phyloP scores from a whole-genome alignment of 164 flowering plant genomes.

The Kingdonia uniflora region DNA sequence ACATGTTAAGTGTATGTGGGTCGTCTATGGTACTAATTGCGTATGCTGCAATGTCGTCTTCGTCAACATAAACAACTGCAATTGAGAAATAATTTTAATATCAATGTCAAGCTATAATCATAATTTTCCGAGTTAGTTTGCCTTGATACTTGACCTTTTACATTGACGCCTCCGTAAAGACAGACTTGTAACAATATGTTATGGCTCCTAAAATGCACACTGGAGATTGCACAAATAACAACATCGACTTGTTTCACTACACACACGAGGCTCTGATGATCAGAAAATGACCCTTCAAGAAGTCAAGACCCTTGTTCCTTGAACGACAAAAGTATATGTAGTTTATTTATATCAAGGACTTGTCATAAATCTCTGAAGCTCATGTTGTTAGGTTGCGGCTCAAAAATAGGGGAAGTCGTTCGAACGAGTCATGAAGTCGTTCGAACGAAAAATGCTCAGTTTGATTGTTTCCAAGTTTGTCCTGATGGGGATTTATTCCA shows the following conservation, averaged over 20 bases:
- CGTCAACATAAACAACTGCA: slow-evolving; percentile 42
- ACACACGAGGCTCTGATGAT: slow-evolving; percentile 42
- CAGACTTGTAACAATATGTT: slow-evolving; percentile 44
- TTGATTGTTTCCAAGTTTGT: no score
- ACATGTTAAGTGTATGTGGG: slow-evolving; percentile 51
- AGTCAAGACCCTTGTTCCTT: slow-evolving; percentile 17
- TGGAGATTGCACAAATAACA: slow-evolving; percentile 52
- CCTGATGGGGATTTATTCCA: no score
- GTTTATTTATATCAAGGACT: slow-evolving; percentile 32
- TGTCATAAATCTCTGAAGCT: slow-evolving; percentile 75
- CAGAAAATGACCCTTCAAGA: slow-evolving; percentile 30
- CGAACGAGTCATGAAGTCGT: no score
- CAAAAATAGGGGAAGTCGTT: no score
- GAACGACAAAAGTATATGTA: slow-evolving; percentile 32
- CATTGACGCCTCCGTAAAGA: slow-evolving; percentile 32
- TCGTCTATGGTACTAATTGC: slow-evolving; percentile 44
- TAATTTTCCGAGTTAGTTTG: no score
- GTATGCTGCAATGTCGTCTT: slow-evolving; percentile 52
- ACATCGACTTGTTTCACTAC: slow-evolving; percentile 55
- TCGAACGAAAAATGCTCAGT: no score
- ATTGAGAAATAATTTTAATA: not conserved
- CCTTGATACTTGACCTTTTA: slow-evolving; percentile 20
- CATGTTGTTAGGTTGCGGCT: no score
- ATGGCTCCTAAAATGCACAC: slow-evolving; percentile 42
- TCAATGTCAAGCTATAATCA: not conserved